Base-by-base conservation (phyloP, 2,329 filamentous ascomycete species). In the Shiraia sp. region DNA sequence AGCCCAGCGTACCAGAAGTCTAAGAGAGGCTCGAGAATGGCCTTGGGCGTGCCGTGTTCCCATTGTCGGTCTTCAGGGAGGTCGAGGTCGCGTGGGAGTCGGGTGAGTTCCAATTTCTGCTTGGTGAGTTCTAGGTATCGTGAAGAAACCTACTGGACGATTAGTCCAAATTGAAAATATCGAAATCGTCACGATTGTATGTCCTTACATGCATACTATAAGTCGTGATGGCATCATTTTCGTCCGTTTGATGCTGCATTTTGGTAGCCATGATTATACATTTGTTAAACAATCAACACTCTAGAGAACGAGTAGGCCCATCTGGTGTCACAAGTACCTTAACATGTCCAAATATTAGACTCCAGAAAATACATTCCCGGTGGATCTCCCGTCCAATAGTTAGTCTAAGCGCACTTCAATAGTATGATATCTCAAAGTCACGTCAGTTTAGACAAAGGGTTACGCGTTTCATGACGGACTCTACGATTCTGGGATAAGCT, bases 81-180 rank as follows among this genome's bases (percentile, higher is more conserved):
- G 6, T 72, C 68, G 2, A 75, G 58, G 53, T 86, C 82, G 54
- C 82, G 79, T 28, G 85, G 85, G 22, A 87, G 67, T 43, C 85
- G 74, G 15, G 82, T 83, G 32, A 87, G 73, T 57, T 86, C 81
- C 8, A 88, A 74, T 64, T 88, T 88, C 62, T 81, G 79, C 58
- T 73, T 78, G 5, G 85, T 88, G 45, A 87, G 73, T 32, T 86
- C 79, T 1, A 88, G 74, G 63, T 87, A 87, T 55, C 79, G 81
- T 40, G 77, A 79, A 2, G 83, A 86, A 12, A 87, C 79, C 83
- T 86, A 41, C 14, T 6, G 9, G 4, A 4, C 6, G 10, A 17
- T 39, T 23, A 34, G 31, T 25, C 34, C 15, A 16, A 6, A 25
- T 26, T 10, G 6, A 16, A 6, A 25, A 19, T 10, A 4, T 32